Evolutionary conservation across 2,329 filamentous ascomycete species (phyloP).

Genomic region (Ophiostoma tasmaniense): DNA sequence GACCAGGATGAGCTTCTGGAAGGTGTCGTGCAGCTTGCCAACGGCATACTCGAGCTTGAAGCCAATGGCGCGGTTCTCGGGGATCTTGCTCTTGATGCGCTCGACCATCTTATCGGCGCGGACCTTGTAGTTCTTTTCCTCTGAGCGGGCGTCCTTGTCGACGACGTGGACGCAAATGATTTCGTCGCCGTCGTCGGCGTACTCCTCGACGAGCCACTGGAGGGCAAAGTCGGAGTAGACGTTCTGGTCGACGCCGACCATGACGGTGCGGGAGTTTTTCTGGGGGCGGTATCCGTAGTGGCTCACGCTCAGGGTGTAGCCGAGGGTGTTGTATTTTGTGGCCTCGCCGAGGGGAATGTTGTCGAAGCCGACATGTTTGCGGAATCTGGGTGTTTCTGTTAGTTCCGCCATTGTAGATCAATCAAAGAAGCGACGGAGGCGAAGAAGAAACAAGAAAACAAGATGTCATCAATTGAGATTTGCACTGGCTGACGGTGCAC

Average conservation of each 20-base stretch:
- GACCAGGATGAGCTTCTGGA: slow-evolving; percentile 84
- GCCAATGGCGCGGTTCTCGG: slow-evolving; percentile 71
- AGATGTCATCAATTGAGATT: too few species aligned
- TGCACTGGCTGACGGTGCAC: too few species aligned
- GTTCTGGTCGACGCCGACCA: slow-evolving; percentile 86
- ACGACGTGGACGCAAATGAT: slow-evolving; percentile 84
- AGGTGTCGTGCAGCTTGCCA: slow-evolving; percentile 82
- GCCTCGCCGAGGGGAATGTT: slow-evolving; percentile 50
- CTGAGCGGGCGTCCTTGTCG: slow-evolving; percentile 67
- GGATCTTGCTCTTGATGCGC: slow-evolving; percentile 69
- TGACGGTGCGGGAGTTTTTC: slow-evolving; percentile 75
- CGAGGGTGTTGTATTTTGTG: slow-evolving; percentile 52
- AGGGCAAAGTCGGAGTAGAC: slow-evolving; percentile 87
- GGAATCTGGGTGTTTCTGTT: slow-evolving; percentile 38
- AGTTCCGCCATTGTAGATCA: neutral
- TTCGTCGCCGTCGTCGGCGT: slow-evolving; percentile 89
- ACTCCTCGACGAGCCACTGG: slow-evolving; percentile 84
- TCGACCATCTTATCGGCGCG: slow-evolving; percentile 69
- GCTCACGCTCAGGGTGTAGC: slow-evolving; percentile 74
- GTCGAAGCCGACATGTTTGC: slow-evolving; percentile 52
- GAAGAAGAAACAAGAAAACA: too few species aligned
- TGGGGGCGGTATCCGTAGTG: slow-evolving; percentile 79
- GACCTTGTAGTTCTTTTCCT: slow-evolving; percentile 62
- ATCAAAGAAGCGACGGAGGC: too few species aligned
- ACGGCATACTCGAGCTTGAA: slow-evolving; percentile 80